phyloP scores from a whole-genome alignment of 768 basidiomycete species.

The Cytidiella melzeri region DNA sequence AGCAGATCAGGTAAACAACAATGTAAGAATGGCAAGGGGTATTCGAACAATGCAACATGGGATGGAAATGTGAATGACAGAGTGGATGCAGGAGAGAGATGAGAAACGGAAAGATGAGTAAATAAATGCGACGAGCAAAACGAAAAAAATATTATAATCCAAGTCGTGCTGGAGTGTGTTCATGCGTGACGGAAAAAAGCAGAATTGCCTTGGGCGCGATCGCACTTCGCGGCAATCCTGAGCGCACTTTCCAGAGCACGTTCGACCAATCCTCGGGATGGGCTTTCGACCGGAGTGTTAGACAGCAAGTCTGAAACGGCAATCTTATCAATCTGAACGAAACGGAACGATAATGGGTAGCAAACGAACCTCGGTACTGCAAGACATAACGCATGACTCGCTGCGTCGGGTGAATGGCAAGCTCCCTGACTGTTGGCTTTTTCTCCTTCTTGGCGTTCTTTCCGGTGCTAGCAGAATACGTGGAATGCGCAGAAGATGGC shows the following conservation, averaged over 20 bases:
- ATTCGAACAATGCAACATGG: background rate
- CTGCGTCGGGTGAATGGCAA: slow-evolving; percentile 60
- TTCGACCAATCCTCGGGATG: slow-evolving; percentile 47
- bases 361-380: slow-evolving; percentile 49
- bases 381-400: slow-evolving; percentile 59
- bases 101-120: background rate
- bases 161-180: background rate
- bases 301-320: slow-evolving; percentile 39
- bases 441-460: slow-evolving; percentile 9
- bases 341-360: background rate
- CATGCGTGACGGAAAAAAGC: slow-evolving; percentile 30
- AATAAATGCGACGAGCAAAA: background rate
- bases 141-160: background rate
- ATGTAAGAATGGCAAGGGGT: background rate
- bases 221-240: slow-evolving; percentile 56
- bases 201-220: slow-evolving; percentile 52
- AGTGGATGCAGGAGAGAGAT: background rate
- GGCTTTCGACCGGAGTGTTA: slow-evolving; percentile 42
- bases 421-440: slow-evolving; percentile 39
- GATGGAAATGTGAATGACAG: background rate
- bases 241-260: slow-evolving; percentile 50
- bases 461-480: no score
- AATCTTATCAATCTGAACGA: background rate
- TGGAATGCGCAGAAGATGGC: background rate
- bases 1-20: no score